These are phyloP conservation scores for Magnaporthales sp. DNA, from an alignment of 2,329 filamentous ascomycete species.

Conservation along the genomic window DNA sequence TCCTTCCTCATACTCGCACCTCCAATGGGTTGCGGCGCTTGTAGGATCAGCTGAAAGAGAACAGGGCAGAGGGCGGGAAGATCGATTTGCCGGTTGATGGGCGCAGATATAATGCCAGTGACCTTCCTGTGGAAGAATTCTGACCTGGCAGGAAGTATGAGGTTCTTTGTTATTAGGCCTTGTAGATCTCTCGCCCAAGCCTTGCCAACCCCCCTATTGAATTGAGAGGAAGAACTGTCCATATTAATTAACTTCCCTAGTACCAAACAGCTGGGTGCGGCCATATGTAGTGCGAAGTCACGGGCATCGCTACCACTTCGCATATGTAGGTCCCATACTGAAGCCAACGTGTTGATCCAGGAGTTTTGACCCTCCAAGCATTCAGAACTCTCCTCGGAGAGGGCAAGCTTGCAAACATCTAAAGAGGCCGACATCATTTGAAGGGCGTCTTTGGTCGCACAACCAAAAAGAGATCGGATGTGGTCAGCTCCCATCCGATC, in stretches of 20 bases:
- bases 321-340: slow-evolving; percentile 46
- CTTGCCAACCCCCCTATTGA: slow-evolving; percentile 17
- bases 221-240: slow-evolving; percentile 8
- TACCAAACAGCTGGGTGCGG: slow-evolving; percentile 27
- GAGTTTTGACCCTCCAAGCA: slow-evolving; percentile 27
- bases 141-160: slow-evolving; percentile 42
- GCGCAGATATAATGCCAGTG: slow-evolving; percentile 29
- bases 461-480: slow-evolving; percentile 47
- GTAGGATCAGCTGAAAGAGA: slow-evolving; percentile 33
- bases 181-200: slow-evolving; percentile 39
- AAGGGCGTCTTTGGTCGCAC: slow-evolving; percentile 36
- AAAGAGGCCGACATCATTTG: slow-evolving; percentile 36
- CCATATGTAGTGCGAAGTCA: slow-evolving; percentile 40
- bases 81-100: slow-evolving; percentile 28
- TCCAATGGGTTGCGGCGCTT: slow-evolving; percentile 18
- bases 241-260: slow-evolving; percentile 30
- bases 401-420: slow-evolving; percentile 33
- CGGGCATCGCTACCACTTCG: slow-evolving; percentile 36
- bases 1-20: slow-evolving; percentile 30
- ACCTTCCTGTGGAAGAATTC: slow-evolving; percentile 34
- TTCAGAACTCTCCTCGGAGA: slow-evolving; percentile 16
- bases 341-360: slow-evolving; percentile 38
- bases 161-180: slow-evolving; percentile 38
- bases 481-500: slow-evolving; percentile 48
- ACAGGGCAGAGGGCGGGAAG: slow-evolving; percentile 29